phyloP scores from a whole-genome alignment of 495 filamentous ascomycete genomes.

The Annulohypoxylon nitens region DNA sequence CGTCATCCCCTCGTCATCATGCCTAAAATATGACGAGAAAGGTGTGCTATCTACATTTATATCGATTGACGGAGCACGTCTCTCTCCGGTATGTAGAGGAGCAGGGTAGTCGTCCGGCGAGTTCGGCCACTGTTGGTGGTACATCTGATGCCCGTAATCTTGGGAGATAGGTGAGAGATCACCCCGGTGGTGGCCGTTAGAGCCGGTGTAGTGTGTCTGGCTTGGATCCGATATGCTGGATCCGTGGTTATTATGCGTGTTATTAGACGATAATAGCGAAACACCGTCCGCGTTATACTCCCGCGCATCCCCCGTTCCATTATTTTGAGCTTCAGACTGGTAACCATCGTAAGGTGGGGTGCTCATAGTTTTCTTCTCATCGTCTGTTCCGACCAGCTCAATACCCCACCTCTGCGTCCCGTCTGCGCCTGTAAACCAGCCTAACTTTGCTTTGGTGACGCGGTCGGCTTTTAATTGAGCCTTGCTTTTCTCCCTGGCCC shows the following conservation, averaged over 20 bases:
- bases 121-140: not conserved
- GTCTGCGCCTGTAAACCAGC: conserved; percentile 12
- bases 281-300: conserved; percentile 3
- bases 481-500: conserved; percentile 13
- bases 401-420: conserved; percentile 14
- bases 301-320: not conserved
- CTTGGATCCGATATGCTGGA: not conserved
- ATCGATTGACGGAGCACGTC: not conserved
- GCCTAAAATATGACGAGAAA: conserved; percentile 5
- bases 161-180: conserved; percentile 2
- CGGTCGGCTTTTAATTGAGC: not conserved
- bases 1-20: not conserved
- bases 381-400: not conserved
- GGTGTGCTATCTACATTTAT: not conserved
- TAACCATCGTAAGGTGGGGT: not conserved
- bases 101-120: not conserved
- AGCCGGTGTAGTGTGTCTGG: conserved; percentile 4
- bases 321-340: not conserved
- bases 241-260: not conserved
- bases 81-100: not conserved
- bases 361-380: not conserved
- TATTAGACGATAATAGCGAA: not conserved
- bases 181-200: not conserved
- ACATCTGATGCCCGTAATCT: not conserved
- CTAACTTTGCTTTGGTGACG: not conserved